Evolutionary conservation across 345 rosid genomes (phyloP).

Genomic region (Pistacia atlantica): DNA sequence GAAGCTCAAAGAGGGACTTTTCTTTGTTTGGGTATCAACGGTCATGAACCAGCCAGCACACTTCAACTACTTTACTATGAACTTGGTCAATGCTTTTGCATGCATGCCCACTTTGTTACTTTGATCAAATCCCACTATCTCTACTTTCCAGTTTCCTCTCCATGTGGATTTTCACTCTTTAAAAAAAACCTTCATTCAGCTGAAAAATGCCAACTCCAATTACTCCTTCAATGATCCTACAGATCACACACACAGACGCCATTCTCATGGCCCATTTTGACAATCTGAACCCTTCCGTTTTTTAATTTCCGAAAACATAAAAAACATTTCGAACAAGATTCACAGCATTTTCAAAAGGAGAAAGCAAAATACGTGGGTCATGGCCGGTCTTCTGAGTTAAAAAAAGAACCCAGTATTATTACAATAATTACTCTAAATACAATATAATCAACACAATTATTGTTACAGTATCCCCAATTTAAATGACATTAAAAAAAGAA

Average conservation of each 20-base stretch:
- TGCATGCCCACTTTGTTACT: neutral
- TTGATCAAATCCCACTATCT: neutral
- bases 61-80: neutral
- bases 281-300: too few relatives aligned
- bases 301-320: too few relatives aligned
- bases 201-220: neutral
- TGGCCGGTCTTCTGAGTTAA: too few relatives aligned
- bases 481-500: too few relatives aligned
- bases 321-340: too few relatives aligned
- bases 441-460: too few relatives aligned
- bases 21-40: too few relatives aligned
- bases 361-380: too few relatives aligned
- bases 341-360: too few relatives aligned
- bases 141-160: neutral
- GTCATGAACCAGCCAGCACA: neutral
- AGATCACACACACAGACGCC: neutral
- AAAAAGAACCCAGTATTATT: too few relatives aligned
- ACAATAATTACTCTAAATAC: too few relatives aligned
- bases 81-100: slow-evolving; percentile 1
- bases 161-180: neutral
- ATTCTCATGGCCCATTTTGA: neutral
- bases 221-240: neutral
- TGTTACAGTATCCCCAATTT: too few relatives aligned
- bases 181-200: neutral
- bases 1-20: neutral